phyloP scores from a whole-genome alignment of 1,139 yeast species.

The Petasospora rhodanensis region DNA sequence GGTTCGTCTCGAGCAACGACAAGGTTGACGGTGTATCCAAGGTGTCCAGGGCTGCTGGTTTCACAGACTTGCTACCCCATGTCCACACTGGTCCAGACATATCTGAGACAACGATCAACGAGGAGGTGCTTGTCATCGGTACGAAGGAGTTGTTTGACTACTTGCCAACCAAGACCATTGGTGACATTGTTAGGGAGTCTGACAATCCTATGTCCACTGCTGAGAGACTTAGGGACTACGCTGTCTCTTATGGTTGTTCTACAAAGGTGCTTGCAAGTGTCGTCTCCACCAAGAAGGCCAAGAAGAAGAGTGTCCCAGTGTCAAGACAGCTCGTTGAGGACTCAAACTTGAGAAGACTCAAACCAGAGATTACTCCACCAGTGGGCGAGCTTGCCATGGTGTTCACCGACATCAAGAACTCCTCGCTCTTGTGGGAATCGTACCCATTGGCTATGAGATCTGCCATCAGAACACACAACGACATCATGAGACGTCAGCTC shows the following conservation, averaged over 20 bases:
- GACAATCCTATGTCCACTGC: slow-evolving; percentile 91
- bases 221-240: slow-evolving; percentile 88
- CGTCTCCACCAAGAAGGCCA: slow-evolving; percentile 48
- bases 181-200: slow-evolving; percentile 80
- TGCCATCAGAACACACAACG: slow-evolving; percentile 91
- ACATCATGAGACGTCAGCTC: slow-evolving; percentile 89
- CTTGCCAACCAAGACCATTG: slow-evolving; percentile 79
- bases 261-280: slow-evolving; percentile 86
- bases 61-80: slow-evolving; percentile 80
- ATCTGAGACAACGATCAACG: slow-evolving; percentile 57
- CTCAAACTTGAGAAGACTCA: slow-evolving; percentile 73
- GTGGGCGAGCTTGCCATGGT: slow-evolving; percentile 92
- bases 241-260: slow-evolving; percentile 84
- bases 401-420: slow-evolving; percentile 93
- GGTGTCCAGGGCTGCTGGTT: slow-evolving; percentile 91
- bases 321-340: slow-evolving; percentile 57
- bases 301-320: slow-evolving; percentile 43
- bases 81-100: slow-evolving; percentile 87
- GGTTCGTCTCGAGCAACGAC: slow-evolving; percentile 82
- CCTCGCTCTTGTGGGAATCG: slow-evolving; percentile 90
- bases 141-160: slow-evolving; percentile 83
- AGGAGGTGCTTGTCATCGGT: slow-evolving; percentile 85
- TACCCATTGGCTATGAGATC: slow-evolving; percentile 94
- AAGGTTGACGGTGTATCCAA: slow-evolving; percentile 77
- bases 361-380: slow-evolving; percentile 93